Evolutionary conservation across 768 basidiomycete species (phyloP), one percentile per base, ranked within the genome.

Genomic region (Pholiota molesta): DNA sequence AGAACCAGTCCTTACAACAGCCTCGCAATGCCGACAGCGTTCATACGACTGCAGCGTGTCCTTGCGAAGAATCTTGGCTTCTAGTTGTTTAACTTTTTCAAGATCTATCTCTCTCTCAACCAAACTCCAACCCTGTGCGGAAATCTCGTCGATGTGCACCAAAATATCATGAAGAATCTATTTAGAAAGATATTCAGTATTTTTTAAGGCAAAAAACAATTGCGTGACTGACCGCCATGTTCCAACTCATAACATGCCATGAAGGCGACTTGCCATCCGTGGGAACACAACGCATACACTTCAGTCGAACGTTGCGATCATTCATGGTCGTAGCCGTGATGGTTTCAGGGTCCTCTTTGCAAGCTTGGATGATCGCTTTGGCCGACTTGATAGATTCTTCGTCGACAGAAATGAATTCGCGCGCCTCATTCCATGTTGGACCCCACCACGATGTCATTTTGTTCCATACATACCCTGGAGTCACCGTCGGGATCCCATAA

Each of bases 191-290:
- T n/a, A 44, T 16, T 29, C 21, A 28, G 23, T 4, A 26, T 19
- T 45, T 19, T 5, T 19, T 21, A 8, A 29, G 33, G 31, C 16
- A 56, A 40, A 16, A 17, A 6, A 17, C 33, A 26, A 17, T 23
- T 21, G 19, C n/a, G 10, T 19, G 9, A 69, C 72, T 51, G 63
- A 75, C 77, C 56, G 74, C 76, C 57, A 62, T 69, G 26, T 55
- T 69, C 75, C 76, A 78, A 23, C 59, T 70, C 75, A 77, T 75
- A 13, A 69, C 68, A 8, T 69, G 64, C 9, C 68, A 19, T 42
- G 62, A 10, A 55, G 58, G 14, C 66, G 58, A n/a, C 54, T 45
- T 51, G 47, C 61, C 2, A 58, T 51, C 21, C 66, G 29, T 31
- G 21, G 23, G 40, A 26, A 28, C 29, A 57, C 75, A 78, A 14